Percentiles rank a stretch among this genome's conserved stretches.
Evolutionary conservation across 2,329 filamentous ascomycete species (phyloP).

Genomic region (Pseudogymnoascus sp.): DNA sequence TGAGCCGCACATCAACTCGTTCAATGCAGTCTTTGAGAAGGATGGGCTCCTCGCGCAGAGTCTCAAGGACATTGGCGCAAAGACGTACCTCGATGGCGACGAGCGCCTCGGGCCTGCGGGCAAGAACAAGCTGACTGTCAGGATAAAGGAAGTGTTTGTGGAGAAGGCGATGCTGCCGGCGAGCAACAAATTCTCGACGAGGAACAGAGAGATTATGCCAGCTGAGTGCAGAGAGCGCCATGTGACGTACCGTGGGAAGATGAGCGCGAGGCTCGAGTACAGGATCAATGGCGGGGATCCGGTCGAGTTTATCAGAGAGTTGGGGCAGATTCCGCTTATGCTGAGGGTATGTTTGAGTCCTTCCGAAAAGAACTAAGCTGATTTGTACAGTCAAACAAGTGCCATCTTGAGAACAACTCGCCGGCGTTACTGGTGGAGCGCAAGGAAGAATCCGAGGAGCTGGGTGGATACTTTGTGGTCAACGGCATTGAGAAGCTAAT

Average conservation of each 20-base stretch:
- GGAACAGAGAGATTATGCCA: conserved; percentile 78
- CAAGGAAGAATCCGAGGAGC: conserved; percentile 93
- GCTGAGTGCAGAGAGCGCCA: conserved; percentile 93
- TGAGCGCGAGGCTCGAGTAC: conserved; percentile 78
- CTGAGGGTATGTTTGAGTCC: conserved; percentile 54
- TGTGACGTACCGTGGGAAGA: conserved; percentile 79
- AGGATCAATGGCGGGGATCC: conserved; percentile 81
- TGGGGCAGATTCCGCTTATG: conserved; percentile 91
- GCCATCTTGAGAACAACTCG: conserved; percentile 79
- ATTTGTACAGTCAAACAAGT: conserved; percentile 66
- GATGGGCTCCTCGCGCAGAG: conserved; percentile 68
- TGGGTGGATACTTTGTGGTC: conserved; percentile 94
- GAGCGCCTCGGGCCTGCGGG: conserved; percentile 50
- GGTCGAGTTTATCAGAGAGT: conserved; percentile 72
- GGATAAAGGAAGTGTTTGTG: conserved; percentile 73
- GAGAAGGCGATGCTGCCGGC: conserved; percentile 74
- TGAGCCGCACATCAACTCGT: conserved; percentile 87
- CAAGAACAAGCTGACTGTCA: conserved; percentile 70
- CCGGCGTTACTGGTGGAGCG: conserved; percentile 74
- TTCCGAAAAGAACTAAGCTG: conserved; percentile 15
- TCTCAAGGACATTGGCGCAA: conserved; percentile 82
- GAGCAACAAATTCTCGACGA: conserved; percentile 72
- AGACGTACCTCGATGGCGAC: conserved; percentile 78
- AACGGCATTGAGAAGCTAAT: conserved; percentile 98
- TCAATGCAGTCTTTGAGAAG: conserved; percentile 78